phyloP scores from a whole-genome alignment of 2,329 filamentous ascomycete genomes.

The Fusarium albosuccineum region DNA sequence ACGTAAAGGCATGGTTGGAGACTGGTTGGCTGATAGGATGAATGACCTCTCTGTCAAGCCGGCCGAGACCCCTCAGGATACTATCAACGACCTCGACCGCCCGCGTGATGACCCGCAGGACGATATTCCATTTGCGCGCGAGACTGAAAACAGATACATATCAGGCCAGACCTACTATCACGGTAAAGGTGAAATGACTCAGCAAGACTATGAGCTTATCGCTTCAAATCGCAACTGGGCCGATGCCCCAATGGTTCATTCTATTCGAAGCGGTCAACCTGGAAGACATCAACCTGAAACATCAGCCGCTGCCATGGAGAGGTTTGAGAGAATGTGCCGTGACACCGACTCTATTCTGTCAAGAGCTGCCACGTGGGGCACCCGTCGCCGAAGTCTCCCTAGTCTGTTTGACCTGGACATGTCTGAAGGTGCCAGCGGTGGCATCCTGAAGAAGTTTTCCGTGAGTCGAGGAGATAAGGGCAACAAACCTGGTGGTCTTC shows the following conservation, averaged over 20 bases:
- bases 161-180: constrained; percentile 65
- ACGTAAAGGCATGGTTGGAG: constrained; percentile 63
- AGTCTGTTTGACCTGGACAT: constrained; percentile 67
- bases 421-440: constrained; percentile 68
- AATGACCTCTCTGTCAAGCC: constrained; percentile 46
- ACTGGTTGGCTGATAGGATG: constrained; percentile 61
- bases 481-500: constrained; percentile 60
- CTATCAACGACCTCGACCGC: constrained; percentile 41
- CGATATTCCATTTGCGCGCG: constrained; percentile 59
- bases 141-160: constrained; percentile 64
- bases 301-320: constrained; percentile 67
- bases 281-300: constrained; percentile 61
- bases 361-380: constrained; percentile 77
- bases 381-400: constrained; percentile 74
- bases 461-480: constrained; percentile 62
- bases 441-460: constrained; percentile 73
- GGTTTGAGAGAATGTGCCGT: constrained; percentile 63
- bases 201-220: constrained; percentile 65
- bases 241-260: constrained; percentile 61
- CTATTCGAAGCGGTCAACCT: constrained; percentile 54
- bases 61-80: constrained; percentile 39
- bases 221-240: constrained; percentile 62
- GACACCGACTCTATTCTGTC: constrained; percentile 72
- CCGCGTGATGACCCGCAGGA: constrained; percentile 50
- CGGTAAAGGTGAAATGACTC: constrained; percentile 56